Evolutionary conservation across 371 early-diverging fungal species (phyloP).

Genomic region (Rhizopus sp.): DNA sequence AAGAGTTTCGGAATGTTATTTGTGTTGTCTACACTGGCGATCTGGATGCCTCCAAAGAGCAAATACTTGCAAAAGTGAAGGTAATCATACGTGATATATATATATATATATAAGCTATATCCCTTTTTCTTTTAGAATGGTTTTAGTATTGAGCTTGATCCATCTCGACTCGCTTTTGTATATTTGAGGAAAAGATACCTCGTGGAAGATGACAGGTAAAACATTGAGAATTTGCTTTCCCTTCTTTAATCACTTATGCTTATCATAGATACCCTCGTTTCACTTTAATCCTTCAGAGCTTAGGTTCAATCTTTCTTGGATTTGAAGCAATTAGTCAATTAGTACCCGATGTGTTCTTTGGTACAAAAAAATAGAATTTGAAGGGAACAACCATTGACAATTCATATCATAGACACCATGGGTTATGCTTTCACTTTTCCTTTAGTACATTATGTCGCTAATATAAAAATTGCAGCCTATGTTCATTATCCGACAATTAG

Average conservation of each 20-base stretch:
- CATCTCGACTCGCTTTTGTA: conserved; percentile 60
- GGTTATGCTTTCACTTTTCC: conserved; percentile 96
- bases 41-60: conserved; percentile 46
- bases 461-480: conserved; percentile 78
- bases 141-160: conserved; percentile 71
- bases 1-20: conserved; percentile 59
- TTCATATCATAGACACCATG: conserved; percentile 73
- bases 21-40: conserved; percentile 86
- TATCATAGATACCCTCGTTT: conserved; percentile 70
- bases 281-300: conserved; percentile 85
- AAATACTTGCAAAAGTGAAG: conserved; percentile 65
- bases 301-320: conserved; percentile 78
- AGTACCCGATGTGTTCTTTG: conserved; percentile 85
- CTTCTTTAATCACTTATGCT: too few relatives aligned
- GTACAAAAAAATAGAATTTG: conserved; percentile 34
- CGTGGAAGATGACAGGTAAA: conserved; percentile 71
- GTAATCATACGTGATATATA: conserved; percentile 26
- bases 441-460: conserved; percentile 64
- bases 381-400: not conserved
- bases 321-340: conserved; percentile 73
- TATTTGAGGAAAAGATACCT: conserved; percentile 62
- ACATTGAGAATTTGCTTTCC: not conserved
- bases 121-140: conserved; percentile 50
- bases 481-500: conserved; percentile 96
- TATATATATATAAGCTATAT: not conserved